These are phyloP conservation scores for Teratosphaeria nubilosa DNA, from an alignment of 2,329 filamentous ascomycete species.

Conservation along the genomic window DNA sequence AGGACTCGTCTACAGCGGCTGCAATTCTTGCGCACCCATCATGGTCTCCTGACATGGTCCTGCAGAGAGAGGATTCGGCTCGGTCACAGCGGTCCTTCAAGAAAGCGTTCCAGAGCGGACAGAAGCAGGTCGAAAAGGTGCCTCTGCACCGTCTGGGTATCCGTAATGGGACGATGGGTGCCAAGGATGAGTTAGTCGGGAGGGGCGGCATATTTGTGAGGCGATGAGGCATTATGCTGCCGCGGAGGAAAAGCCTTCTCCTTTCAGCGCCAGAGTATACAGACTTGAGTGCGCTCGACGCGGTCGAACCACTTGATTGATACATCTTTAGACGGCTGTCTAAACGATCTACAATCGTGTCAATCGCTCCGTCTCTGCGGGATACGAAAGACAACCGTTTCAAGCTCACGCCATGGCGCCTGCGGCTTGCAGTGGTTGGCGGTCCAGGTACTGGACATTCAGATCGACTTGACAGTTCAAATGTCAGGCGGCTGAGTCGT, in stretches of 20 bases:
- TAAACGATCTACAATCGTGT: too few species aligned
- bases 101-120: background rate
- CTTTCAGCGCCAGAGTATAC: background rate
- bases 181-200: background rate
- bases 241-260: background rate
- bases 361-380: too few species aligned
- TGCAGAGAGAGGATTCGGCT: background rate
- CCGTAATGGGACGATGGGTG: background rate
- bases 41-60: background rate
- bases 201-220: background rate
- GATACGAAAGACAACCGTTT: too few species aligned
- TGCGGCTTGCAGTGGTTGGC: too few species aligned
- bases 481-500: too few species aligned
- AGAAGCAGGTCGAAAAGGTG: background rate
- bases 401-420: too few species aligned
- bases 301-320: too few species aligned
- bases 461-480: too few species aligned
- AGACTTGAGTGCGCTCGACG: too few species aligned
- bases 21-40: background rate
- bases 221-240: background rate
- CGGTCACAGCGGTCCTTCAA: background rate
- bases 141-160: background rate
- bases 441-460: too few species aligned
- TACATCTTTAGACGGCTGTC: too few species aligned
- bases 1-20: background rate